Percentiles rank a stretch among this genome's conserved stretches.
Conservation (phyloP, 2,329 filamentous ascomycete genomes). For the Penicillium sp. region DNA sequence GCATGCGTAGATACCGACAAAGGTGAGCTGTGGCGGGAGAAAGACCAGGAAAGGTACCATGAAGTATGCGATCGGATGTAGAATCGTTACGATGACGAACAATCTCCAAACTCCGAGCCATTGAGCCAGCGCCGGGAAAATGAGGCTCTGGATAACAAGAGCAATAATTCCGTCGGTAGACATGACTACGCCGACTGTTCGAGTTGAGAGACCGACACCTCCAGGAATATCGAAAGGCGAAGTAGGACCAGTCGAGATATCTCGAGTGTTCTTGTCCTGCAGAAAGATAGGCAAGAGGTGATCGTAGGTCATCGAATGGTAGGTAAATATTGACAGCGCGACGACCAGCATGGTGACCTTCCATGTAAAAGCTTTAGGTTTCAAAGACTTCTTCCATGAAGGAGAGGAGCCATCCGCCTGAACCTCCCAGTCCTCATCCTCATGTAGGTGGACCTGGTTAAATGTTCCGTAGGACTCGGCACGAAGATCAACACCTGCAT, state of each 20-base stretch:
- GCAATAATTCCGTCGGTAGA: slow-evolving; percentile 69
- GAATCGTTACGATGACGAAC: slow-evolving; percentile 62
- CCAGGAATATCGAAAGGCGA: slow-evolving; percentile 59
- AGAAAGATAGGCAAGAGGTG: slow-evolving; percentile 90
- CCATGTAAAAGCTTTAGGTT: slow-evolving; percentile 55
- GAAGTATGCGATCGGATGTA: slow-evolving; percentile 67
- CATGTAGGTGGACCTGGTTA: slow-evolving; percentile 54
- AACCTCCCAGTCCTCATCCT: slow-evolving; percentile 54
- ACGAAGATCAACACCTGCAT: slow-evolving; percentile 69
- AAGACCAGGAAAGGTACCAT: slow-evolving; percentile 66
- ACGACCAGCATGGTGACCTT: slow-evolving; percentile 72
- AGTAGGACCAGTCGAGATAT: slow-evolving; percentile 23
- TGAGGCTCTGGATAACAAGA: slow-evolving; percentile 67
- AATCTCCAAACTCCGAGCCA: slow-evolving; percentile 66
- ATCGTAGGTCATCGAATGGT: slow-evolving; percentile 94
- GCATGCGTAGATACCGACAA: slow-evolving; percentile 64
- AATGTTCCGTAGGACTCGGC: slow-evolving; percentile 80
- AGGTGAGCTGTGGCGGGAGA: slow-evolving; percentile 54
- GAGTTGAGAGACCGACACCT: slow-evolving; percentile 64
- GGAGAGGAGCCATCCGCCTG: slow-evolving; percentile 46
- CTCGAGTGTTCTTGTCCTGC: slow-evolving; percentile 60
- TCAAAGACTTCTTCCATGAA: slow-evolving; percentile 37
- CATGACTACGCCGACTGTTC: slow-evolving; percentile 67
- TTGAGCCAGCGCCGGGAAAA: slow-evolving; percentile 65
- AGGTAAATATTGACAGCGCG: slow-evolving; percentile 87